Conservation (phyloP, 192 early-diverging fungal genomes). For the Spizellomyces sp. region DNA sequence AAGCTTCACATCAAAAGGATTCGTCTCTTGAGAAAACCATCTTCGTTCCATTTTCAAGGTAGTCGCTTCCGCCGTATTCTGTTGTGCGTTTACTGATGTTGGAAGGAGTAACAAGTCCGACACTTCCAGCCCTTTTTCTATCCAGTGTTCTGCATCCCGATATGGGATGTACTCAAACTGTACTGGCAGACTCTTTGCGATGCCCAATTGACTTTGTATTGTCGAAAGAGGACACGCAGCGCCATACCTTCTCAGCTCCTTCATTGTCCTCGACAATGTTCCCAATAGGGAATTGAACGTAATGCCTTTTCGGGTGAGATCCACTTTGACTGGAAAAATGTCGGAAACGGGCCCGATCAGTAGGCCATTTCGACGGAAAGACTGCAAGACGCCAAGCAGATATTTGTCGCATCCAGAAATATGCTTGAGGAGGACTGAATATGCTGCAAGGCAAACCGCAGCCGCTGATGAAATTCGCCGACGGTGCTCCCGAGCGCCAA, state of each 20-base stretch:
- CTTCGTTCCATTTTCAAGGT: background rate
- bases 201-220: conserved; percentile 18
- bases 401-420: conserved; percentile 53
- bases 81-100: background rate
- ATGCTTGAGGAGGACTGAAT: conserved; percentile 54
- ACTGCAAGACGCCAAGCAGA: conserved; percentile 43
- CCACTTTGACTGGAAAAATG: conserved; percentile 49
- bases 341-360: conserved; percentile 52
- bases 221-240: conserved; percentile 29
- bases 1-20: conserved; percentile 44
- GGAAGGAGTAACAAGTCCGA: conserved; percentile 28
- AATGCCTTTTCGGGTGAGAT: conserved; percentile 47
- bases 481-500: background rate
- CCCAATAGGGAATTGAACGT: conserved; percentile 47
- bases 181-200: conserved; percentile 32
- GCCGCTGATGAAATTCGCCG: conserved; percentile 12
- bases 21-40: conserved; percentile 39
- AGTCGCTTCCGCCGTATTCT: conserved; percentile 11
- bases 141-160: conserved; percentile 37
- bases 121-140: conserved; percentile 27
- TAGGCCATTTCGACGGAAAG: conserved; percentile 41
- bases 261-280: conserved; percentile 27
- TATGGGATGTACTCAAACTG: conserved; percentile 50
- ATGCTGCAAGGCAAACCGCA: conserved; percentile 46
- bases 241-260: conserved; percentile 31